Evolutionary conservation across 495 filamentous ascomycete species (phyloP).

Genomic region (Pyronema domesticum): DNA sequence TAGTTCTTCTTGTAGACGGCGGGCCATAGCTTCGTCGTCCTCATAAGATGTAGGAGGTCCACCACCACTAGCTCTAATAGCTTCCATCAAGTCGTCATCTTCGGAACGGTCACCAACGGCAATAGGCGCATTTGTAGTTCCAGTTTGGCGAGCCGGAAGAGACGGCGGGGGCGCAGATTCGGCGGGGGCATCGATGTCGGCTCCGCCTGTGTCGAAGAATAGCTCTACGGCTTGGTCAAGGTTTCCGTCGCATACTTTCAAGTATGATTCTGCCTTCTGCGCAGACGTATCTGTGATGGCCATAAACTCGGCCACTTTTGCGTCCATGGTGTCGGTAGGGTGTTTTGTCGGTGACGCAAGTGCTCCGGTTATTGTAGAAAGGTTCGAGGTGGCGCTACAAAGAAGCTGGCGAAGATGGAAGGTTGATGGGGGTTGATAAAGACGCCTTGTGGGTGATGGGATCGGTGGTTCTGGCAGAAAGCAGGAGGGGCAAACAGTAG

Average conservation of each 20-base stretch:
- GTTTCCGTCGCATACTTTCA: constrained; percentile 64
- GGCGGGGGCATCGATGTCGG: constrained; percentile 34
- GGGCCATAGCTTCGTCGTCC: constrained; percentile 85
- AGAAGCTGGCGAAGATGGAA: not conserved
- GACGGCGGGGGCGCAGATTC: constrained; percentile 27
- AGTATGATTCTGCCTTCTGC: constrained; percentile 45
- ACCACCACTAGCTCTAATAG: constrained; percentile 27
- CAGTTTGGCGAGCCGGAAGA: constrained; percentile 10
- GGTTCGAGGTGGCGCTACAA: too few species aligned
- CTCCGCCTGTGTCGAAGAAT: constrained; percentile 65
- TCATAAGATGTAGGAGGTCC: constrained; percentile 33
- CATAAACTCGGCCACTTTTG: constrained; percentile 42
- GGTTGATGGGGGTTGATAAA: not conserved
- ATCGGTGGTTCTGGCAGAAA: not conserved
- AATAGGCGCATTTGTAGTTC: not conserved
- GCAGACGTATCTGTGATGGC: constrained; percentile 43
- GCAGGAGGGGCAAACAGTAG: constrained; percentile 11
- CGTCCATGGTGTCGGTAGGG: constrained; percentile 40
- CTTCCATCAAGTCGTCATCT: constrained; percentile 25
- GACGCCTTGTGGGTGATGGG: constrained; percentile 7
- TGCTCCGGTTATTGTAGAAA: not conserved
- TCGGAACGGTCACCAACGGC: constrained; percentile 21
- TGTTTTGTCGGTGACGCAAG: not conserved
- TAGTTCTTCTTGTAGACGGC: constrained; percentile 77
- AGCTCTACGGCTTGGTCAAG: constrained; percentile 73